Conservation (phyloP, 78 protist species). For the Creolimax fragrantissima region DNA sequence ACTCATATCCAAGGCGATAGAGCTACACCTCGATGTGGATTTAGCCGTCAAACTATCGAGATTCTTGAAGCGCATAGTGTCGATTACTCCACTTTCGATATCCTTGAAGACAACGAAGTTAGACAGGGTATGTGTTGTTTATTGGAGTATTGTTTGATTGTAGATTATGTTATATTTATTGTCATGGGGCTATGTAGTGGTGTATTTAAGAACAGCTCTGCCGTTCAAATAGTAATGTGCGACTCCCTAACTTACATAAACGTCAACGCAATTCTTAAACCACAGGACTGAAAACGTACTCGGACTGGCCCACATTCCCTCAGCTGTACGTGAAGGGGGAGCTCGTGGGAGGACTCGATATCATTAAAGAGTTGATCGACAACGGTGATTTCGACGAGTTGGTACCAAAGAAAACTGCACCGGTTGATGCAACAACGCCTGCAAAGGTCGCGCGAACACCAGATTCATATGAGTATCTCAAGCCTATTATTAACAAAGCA, state of each 20-base stretch:
- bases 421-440: not conserved
- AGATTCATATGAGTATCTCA: not conserved
- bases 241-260: too few species aligned
- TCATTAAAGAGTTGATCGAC: slow-evolving; percentile 40
- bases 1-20: slow-evolving; percentile 23
- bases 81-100: slow-evolving; percentile 54
- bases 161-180: not conserved
- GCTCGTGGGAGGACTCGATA: slow-evolving; percentile 81
- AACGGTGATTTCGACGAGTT: not conserved
- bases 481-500: slow-evolving; percentile 20
- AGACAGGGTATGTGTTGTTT: slow-evolving; percentile 17
- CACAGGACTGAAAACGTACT: slow-evolving; percentile 39
- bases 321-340: slow-evolving; percentile 73
- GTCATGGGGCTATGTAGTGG: not conserved
- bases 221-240: too few species aligned
- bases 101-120: slow-evolving; percentile 61
- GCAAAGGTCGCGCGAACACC: not conserved
- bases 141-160: not conserved
- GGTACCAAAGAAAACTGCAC: not conserved
- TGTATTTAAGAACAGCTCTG: too few species aligned
- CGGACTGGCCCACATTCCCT: slow-evolving; percentile 82
- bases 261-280: too few species aligned
- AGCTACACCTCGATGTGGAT: slow-evolving; percentile 80
- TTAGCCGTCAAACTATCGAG: slow-evolving; percentile 54
- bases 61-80: slow-evolving; percentile 44